These are phyloP conservation scores for Boletellus emodensis DNA, from an alignment of 768 basidiomycete species.

Conservation along the genomic window DNA sequence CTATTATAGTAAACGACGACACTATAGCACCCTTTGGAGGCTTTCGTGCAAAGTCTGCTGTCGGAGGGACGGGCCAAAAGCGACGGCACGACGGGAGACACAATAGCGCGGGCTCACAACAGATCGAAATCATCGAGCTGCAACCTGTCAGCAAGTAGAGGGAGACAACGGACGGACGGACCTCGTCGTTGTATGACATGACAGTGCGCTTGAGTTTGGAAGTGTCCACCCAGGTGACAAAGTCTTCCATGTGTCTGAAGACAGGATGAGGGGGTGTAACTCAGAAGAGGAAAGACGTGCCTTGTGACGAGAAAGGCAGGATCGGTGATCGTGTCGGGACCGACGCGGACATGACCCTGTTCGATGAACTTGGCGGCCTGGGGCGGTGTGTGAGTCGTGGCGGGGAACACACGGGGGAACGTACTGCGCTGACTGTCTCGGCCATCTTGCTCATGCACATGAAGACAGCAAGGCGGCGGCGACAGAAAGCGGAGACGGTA, in stretches of 20 bases:
- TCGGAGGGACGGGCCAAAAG: background rate
- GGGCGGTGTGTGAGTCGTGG: conserved; percentile 5
- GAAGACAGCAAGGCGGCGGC: conserved; percentile 87
- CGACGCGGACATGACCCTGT: conserved; percentile 96
- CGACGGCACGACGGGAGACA: background rate
- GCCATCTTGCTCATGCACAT: conserved; percentile 93
- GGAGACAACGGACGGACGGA: conserved; percentile 29
- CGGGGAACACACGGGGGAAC: conserved; percentile 31
- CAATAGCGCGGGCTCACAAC: conserved; percentile 40
- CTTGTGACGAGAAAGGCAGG: conserved; percentile 94
- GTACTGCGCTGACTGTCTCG: conserved; percentile 88
- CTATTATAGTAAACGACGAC: background rate
- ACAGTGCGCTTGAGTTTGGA: conserved; percentile 95
- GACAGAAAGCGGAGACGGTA: conserved; percentile 91
- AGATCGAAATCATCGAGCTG: conserved; percentile 95
- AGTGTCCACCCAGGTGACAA: conserved; percentile 98
- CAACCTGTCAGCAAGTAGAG: conserved; percentile 13
- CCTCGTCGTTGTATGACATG: conserved; percentile 96
- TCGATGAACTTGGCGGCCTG: conserved; percentile 97
- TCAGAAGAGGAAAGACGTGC: conserved; percentile 34
- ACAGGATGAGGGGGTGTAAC: background rate
- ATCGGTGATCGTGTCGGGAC: conserved; percentile 93
- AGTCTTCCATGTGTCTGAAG: conserved; percentile 93
- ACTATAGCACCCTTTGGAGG: background rate
- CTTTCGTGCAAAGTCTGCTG: conserved; percentile 2